A percentile compares a stretch with the other conserved stretches of the same genome.
Conservation (phyloP, 345 rosid genomes). For the Euphorbia lathyris region DNA sequence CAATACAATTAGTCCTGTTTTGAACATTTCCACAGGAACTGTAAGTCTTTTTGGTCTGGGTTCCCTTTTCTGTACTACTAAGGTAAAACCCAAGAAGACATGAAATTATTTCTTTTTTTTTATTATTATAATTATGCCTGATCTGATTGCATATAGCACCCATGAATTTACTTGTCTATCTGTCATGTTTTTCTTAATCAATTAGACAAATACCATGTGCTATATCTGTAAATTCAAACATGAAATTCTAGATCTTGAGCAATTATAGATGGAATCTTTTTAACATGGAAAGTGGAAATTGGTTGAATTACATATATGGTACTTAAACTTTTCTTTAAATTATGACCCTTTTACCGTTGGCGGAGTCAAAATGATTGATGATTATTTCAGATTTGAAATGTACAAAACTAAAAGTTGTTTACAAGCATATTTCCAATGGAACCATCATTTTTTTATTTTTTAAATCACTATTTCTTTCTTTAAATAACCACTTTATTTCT, state of each 20-base stretch:
- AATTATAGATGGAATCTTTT: background rate
- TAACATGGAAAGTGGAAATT: background rate
- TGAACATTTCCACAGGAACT: slow-evolving; percentile 66
- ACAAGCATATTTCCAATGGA: no score
- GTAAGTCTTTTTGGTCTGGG: slow-evolving; percentile 64
- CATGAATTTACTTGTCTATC: slow-evolving; percentile 42
- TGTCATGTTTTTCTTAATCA: slow-evolving; percentile 17
- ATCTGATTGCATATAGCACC: slow-evolving; percentile 27
- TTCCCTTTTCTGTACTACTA: slow-evolving; percentile 70
- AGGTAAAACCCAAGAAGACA: slow-evolving; percentile 60
- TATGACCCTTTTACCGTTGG: no score
- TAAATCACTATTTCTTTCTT: no score
- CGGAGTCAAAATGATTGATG: no score
- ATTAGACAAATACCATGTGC: slow-evolving; percentile 41
- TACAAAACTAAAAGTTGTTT: no score
- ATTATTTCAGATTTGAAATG: no score
- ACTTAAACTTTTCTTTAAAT: no score
- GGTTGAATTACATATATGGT: no score
- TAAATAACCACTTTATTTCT: no score
- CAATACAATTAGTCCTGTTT: slow-evolving; percentile 57
- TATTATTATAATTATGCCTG: background rate
- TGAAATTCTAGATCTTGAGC: slow-evolving; percentile 22
- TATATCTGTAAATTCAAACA: slow-evolving; percentile 31
- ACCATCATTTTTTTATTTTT: no score
- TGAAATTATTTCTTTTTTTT: slow-evolving; percentile 13